Conservation (phyloP, 805 yeast genomes). For the Ogataea henricii region DNA sequence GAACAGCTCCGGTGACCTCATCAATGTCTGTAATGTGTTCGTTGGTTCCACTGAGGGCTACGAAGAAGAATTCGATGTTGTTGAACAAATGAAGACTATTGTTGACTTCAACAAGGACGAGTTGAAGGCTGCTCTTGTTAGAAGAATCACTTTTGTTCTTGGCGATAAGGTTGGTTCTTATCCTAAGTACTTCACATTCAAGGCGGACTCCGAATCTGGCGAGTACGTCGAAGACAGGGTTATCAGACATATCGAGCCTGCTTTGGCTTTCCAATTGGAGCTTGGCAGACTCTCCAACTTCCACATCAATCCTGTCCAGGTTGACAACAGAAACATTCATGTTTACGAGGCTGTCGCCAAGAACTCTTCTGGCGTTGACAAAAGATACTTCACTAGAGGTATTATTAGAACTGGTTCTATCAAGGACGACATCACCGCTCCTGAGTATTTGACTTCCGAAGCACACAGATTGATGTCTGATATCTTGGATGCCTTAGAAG, state of each 20-base stretch:
- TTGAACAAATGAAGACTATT: conserved; percentile 62
- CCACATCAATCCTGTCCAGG: conserved; percentile 89
- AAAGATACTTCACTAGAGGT: conserved; percentile 96
- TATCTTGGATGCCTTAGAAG: conserved; percentile 91
- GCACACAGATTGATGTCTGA: conserved; percentile 96
- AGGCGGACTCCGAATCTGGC: conserved; percentile 57
- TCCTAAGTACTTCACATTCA: conserved; percentile 95
- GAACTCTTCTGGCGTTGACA: conserved; percentile 84
- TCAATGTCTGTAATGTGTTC: conserved; percentile 83
- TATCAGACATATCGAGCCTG: conserved; percentile 97
- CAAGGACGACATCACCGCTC: conserved; percentile 87
- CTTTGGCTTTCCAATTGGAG: conserved; percentile 96
- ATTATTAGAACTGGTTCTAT: conserved; percentile 94
- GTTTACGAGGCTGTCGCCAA: conserved; percentile 96
- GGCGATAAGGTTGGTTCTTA: conserved; percentile 83
- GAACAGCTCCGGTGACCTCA: conserved; percentile 45
- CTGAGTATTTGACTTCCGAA: conserved; percentile 93
- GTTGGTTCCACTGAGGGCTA: conserved; percentile 76
- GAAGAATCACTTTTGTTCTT: conserved; percentile 91
- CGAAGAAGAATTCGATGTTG: conserved; percentile 65
- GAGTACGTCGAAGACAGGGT: conserved; percentile 84
- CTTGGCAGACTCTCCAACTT: conserved; percentile 92
- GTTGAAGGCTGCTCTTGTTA: conserved; percentile 67
- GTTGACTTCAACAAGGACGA: conserved; percentile 71
- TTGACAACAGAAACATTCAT: conserved; percentile 96